A percentile compares a stretch with the other conserved stretches of the same genome.
phyloP scores from a whole-genome alignment of 345 rosid genomes.

The Orychophragmus violaceus region DNA sequence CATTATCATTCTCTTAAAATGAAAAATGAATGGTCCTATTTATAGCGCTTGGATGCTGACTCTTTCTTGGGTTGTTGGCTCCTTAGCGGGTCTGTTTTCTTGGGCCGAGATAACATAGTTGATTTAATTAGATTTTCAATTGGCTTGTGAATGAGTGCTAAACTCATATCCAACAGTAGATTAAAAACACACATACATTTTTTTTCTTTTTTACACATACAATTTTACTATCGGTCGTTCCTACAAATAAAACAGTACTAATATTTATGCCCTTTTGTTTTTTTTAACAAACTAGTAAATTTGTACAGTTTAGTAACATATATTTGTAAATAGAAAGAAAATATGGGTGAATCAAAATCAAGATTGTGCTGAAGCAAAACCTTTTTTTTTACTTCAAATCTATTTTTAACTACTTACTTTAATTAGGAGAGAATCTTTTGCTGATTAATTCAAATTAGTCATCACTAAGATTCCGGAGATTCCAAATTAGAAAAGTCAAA shows the following conservation, averaged over 20 bases:
- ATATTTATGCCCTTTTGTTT: background rate
- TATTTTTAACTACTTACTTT: background rate
- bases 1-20: no score
- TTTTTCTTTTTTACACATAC: no score
- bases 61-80: no score
- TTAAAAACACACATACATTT: no score
- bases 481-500: conserved; percentile 29
- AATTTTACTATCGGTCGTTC: no score
- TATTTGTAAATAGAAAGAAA: background rate
- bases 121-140: no score
- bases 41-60: no score
- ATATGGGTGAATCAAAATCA: background rate
- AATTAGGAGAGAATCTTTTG: background rate
- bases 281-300: background rate
- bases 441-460: conserved; percentile 24
- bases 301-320: background rate
- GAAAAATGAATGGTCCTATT: no score
- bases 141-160: no score
- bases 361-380: background rate
- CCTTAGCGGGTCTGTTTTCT: no score
- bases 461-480: conserved; percentile 19
- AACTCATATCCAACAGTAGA: no score
- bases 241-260: background rate
- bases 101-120: no score
- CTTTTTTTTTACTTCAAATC: background rate